These are phyloP conservation scores for Paxillus involutus DNA, from an alignment of 768 basidiomycete genomes.

Conservation along the genomic window DNA sequence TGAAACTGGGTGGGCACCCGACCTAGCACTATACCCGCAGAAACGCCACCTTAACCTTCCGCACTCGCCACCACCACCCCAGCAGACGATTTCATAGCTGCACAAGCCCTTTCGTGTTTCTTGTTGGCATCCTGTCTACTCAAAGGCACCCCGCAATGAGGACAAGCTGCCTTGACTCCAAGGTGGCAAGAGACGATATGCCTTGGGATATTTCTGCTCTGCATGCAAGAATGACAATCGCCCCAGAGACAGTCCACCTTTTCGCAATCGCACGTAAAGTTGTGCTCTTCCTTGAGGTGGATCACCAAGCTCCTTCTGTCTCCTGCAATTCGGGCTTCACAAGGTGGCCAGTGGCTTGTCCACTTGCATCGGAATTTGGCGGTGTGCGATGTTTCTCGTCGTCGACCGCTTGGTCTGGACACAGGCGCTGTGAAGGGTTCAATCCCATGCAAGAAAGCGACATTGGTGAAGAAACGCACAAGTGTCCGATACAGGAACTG, in stretches of 20 bases:
- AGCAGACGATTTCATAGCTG: neutral
- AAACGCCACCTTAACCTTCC: slow-evolving; percentile 10
- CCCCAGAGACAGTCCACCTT: slow-evolving; percentile 16
- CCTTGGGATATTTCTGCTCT: slow-evolving; percentile 25
- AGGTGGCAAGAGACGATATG: slow-evolving; percentile 26
- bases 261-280: slow-evolving; percentile 18
- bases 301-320: slow-evolving; percentile 17
- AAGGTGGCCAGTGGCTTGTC: slow-evolving; percentile 8
- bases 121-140: slow-evolving; percentile 23
- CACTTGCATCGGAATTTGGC: slow-evolving; percentile 22
- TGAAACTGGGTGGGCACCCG: no score
- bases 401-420: slow-evolving; percentile 8
- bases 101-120: slow-evolving; percentile 16
- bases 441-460: neutral
- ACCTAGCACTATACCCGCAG: neutral
- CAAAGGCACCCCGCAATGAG: slow-evolving; percentile 12
- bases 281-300: slow-evolving; percentile 21
- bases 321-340: slow-evolving; percentile 14
- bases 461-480: slow-evolving; percentile 9
- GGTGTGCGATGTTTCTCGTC: slow-evolving; percentile 1
- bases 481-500: slow-evolving; percentile 3
- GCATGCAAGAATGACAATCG: slow-evolving; percentile 12
- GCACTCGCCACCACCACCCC: neutral
- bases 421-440: slow-evolving; percentile 13
- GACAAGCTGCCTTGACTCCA: slow-evolving; percentile 21